phyloP scores from a whole-genome alignment of 2,329 filamentous ascomycete genomes.

The Nannizziopsis arthrosporioides region DNA sequence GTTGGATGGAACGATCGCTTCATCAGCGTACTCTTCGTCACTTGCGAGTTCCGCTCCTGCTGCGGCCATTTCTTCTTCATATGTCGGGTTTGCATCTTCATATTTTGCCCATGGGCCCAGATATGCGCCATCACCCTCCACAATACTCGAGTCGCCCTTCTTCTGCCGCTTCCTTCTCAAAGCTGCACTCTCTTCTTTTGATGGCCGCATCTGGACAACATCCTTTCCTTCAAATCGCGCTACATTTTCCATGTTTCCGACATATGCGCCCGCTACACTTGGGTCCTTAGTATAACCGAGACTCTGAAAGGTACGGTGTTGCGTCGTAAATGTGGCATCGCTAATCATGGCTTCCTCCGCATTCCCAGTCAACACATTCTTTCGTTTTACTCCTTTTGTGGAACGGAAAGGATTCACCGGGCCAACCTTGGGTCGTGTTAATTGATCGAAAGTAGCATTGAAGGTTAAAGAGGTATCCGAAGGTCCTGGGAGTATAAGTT shows the following conservation, averaged over 20 bases:
- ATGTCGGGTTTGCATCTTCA: constrained; percentile 58
- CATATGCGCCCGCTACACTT: constrained; percentile 31
- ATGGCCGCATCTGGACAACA: constrained; percentile 44
- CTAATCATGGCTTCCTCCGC: constrained; percentile 82
- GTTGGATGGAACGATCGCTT: constrained; percentile 48
- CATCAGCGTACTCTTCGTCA: constrained; percentile 69
- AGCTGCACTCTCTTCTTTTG: constrained; percentile 59
- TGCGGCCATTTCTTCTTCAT: constrained; percentile 53
- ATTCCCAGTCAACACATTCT: constrained; percentile 72
- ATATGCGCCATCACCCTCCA: constrained; percentile 79
- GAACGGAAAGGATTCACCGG: constrained; percentile 66
- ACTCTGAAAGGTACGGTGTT: constrained; percentile 72
- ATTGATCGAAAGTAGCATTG: constrained; percentile 56
- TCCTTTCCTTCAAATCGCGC: constrained; percentile 38
- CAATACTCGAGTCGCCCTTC: constrained; percentile 72
- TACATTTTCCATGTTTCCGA: constrained; percentile 39
- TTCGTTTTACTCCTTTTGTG: constrained; percentile 55
- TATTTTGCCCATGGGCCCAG: constrained; percentile 92
- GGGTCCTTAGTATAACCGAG: constrained; percentile 43
- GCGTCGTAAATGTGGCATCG: constrained; percentile 77
- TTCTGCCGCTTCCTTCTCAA: constrained; percentile 65
- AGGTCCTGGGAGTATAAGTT: constrained; percentile 42
- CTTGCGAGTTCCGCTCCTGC: constrained; percentile 63
- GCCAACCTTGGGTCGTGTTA: constrained; percentile 54
- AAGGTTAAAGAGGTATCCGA: constrained; percentile 41